phyloP scores from a whole-genome alignment of 192 early-diverging fungal genomes.

The Backusella australiensis region DNA sequence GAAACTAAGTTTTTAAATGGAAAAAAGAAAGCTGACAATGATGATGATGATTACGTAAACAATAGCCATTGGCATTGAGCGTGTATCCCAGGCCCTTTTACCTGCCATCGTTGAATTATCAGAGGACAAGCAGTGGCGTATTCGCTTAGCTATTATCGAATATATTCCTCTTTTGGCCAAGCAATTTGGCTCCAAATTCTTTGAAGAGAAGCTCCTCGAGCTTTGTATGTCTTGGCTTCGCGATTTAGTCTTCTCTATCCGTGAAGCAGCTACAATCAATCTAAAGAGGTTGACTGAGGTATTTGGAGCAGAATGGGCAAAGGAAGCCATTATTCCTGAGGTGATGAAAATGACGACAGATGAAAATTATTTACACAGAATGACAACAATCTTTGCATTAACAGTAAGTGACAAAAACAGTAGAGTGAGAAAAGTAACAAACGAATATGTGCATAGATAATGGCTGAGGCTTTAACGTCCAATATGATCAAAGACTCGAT shows the following conservation, averaged over 20 bases:
- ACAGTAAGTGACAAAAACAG: constrained; percentile 54
- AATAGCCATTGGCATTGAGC: constrained; percentile 92
- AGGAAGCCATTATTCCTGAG: constrained; percentile 90
- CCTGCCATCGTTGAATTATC: constrained; percentile 98
- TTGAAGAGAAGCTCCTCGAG: constrained; percentile 92
- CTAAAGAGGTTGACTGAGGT: constrained; percentile 94
- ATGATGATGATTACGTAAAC: neutral
- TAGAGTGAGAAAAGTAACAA: neutral
- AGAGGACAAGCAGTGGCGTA: constrained; percentile 99
- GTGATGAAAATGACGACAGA: constrained; percentile 86
- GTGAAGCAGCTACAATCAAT: constrained; percentile 95
- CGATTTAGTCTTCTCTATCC: constrained; percentile 94
- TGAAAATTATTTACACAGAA: constrained; percentile 93
- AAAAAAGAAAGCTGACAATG: neutral
- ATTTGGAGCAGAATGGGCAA: constrained; percentile 99
- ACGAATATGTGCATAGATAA: constrained; percentile 51
- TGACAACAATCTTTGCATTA: constrained; percentile 97
- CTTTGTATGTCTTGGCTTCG: constrained; percentile 99
- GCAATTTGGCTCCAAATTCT: constrained; percentile 95
- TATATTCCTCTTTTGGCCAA: constrained; percentile 96
- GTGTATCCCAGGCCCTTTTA: constrained; percentile 93
- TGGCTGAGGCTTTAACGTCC: constrained; percentile 82
- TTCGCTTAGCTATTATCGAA: constrained; percentile 98
- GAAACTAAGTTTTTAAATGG: neutral
- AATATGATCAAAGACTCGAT: constrained; percentile 89